phyloP scores from a whole-genome alignment of 1,139 yeast genomes.

The Suhomyces atakaporum region DNA sequence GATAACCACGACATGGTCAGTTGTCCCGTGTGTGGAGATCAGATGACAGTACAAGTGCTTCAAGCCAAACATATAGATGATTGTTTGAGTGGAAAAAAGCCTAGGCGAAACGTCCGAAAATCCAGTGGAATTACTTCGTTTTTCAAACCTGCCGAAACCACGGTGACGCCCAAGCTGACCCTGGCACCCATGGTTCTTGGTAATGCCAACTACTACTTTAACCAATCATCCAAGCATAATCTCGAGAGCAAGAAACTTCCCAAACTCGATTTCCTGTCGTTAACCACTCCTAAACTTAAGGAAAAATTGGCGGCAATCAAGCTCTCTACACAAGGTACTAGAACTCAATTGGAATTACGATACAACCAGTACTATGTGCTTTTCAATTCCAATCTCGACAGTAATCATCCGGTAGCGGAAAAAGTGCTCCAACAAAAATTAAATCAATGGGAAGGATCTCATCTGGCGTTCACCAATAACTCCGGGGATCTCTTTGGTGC shows the following conservation, averaged over 20 bases:
- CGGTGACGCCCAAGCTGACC: constrained; percentile 4
- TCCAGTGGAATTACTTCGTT: constrained; percentile 35
- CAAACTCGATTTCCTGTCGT: constrained; percentile 61
- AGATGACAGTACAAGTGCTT: constrained; percentile 56
- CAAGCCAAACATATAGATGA: constrained; percentile 71
- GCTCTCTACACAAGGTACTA: constrained; percentile 63
- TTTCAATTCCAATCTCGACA: constrained; percentile 82
- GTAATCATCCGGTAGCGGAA: constrained; percentile 65
- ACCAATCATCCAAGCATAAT: constrained; percentile 30
- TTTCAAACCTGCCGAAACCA: constrained; percentile 24
- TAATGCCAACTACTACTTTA: constrained; percentile 36
- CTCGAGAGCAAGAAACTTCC: constrained; percentile 42
- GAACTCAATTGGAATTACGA: constrained; percentile 65
- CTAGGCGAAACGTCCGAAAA: constrained; percentile 9
- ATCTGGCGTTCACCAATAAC: constrained; percentile 33
- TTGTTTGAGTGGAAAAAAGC: constrained; percentile 49
- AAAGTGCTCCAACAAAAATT: constrained; percentile 56
- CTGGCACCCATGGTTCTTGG: constrained; percentile 16
- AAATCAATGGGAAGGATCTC: constrained; percentile 67
- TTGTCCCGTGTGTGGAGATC: constrained; percentile 72
- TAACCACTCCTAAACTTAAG: constrained; percentile 62
- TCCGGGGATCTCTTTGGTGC: constrained; percentile 26
- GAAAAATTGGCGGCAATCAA: constrained; percentile 57
- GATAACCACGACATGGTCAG: constrained; percentile 36
- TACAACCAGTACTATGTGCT: constrained; percentile 77